phyloP scores from a whole-genome alignment of 2,329 filamentous ascomycete species.

The Lojkania enalia region DNA sequence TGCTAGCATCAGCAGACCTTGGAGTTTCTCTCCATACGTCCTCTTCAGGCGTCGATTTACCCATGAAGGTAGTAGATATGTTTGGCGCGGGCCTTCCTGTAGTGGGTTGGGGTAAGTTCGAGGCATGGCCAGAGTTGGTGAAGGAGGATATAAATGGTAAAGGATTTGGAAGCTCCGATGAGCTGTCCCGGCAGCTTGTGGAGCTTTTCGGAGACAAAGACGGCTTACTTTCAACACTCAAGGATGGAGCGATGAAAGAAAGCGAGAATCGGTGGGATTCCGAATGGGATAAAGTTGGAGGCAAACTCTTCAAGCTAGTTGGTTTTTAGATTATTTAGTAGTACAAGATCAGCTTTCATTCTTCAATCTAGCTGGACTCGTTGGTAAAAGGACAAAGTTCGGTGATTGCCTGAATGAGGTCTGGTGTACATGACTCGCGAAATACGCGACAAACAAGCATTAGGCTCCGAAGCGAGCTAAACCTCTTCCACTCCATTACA shows the following conservation, averaged over 20 bases:
- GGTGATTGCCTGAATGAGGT: too few species aligned
- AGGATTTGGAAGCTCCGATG: constrained; percentile 74
- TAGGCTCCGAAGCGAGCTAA: constrained; percentile 1
- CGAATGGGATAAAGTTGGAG: constrained; percentile 87
- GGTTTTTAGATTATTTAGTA: too few species aligned
- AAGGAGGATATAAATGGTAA: constrained; percentile 82
- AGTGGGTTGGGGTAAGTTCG: constrained; percentile 80
- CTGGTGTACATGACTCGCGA: constrained; percentile 3
- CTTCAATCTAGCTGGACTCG: too few species aligned
- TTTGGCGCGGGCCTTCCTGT: constrained; percentile 93
- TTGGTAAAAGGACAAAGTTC: too few species aligned
- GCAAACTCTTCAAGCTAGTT: constrained; percentile 64
- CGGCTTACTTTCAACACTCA: constrained; percentile 63
- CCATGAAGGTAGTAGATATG: constrained; percentile 99
- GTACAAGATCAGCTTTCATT: too few species aligned
- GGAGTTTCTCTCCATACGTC: constrained; percentile 92
- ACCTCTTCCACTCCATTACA: too few species aligned
- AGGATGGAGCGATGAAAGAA: constrained; percentile 71
- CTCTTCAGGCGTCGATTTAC: constrained; percentile 90
- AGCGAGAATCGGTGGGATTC: constrained; percentile 82
- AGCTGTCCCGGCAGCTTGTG: constrained; percentile 65
- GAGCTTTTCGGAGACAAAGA: constrained; percentile 62
- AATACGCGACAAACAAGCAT: not conserved
- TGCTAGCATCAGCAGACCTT: constrained; percentile 84
- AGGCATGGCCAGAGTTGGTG: constrained; percentile 90